Evolutionary conservation across 169 alveolate species (phyloP), one percentile per base, ranked within the genome.

Genomic region (Eimeria tenella): DNA sequence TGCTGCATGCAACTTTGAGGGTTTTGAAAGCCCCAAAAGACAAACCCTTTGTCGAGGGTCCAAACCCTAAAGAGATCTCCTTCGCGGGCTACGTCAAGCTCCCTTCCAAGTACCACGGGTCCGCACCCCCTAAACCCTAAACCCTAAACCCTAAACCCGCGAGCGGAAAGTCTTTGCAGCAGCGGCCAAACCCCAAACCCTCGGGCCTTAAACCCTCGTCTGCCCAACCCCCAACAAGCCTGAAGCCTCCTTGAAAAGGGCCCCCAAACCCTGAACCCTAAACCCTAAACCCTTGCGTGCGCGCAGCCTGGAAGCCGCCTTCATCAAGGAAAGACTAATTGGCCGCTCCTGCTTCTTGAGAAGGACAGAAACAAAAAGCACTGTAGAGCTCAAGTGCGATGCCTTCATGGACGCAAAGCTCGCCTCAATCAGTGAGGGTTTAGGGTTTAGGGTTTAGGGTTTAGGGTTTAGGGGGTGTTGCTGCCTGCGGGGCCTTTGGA

Each of bases 51-150:
- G 13, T 68, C 13, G 49, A 13, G 9, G 77, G 77, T 11, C 31
- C 31, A 13, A 11, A 68, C 11, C 31, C 31, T 23, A 13, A 68
- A n/a, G 9, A 10, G 1, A 15, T 68, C n/a, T 23, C 77, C 1
- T 68, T 68, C n/a, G 77, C 77, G 13, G 77, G 77, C n/a, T 68
- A 68, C 31, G 77, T 68, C 42, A 17, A 15, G n/a, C 77, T 68
- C n/a, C 77, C 77, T n/a, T 68, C 77, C 11, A 68, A 68, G n/a
- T 68, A 68, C 77, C 49, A 68, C 77, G 77, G 77, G 77, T 68
- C 42, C 31, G 77, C n/a, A n/a, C 77, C 42, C 42, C 42, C 42
- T 31, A 31, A 31, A 31, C 42, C 42, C 42, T 31, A 31, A 31
- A 31, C 42, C 42, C 42, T 31, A 31, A 31, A 31, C 42, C 42